These are phyloP conservation scores for Hypericum perforatum DNA, from an alignment of 345 rosid genomes.

Conservation along the genomic window DNA sequence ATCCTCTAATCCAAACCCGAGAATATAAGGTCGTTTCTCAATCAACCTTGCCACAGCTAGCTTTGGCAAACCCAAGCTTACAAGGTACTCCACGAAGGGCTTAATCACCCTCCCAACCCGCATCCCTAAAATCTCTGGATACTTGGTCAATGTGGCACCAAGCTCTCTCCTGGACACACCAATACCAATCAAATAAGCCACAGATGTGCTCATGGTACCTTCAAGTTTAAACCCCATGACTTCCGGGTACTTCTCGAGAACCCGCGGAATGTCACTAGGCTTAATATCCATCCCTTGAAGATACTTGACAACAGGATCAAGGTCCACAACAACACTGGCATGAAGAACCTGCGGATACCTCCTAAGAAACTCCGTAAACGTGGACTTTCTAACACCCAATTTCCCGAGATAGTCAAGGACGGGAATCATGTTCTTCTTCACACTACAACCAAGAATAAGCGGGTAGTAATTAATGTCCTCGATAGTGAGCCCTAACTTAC, in stretches of 20 bases:
- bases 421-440: conserved; percentile 93
- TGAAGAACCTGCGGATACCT: conserved; percentile 86
- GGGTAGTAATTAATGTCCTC: conserved; percentile 86
- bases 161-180: conserved; percentile 86
- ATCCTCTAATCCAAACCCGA: conserved; percentile 61
- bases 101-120: conserved; percentile 77
- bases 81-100: conserved; percentile 82
- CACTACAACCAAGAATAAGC: conserved; percentile 91
- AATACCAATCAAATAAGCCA: conserved; percentile 80
- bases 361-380: conserved; percentile 59
- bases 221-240: conserved; percentile 87
- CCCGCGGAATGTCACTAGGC: conserved; percentile 60
- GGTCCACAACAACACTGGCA: conserved; percentile 83
- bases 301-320: conserved; percentile 84
- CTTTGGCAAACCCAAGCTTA: conserved; percentile 60
- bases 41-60: conserved; percentile 83
- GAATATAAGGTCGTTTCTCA: conserved; percentile 70
- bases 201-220: conserved; percentile 95
- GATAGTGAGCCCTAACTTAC: conserved; percentile 56
- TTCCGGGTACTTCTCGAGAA: conserved; percentile 86
- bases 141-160: conserved; percentile 65
- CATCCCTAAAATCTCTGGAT: conserved; percentile 85
- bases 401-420: conserved; percentile 89
- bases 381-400: conserved; percentile 80
- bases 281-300: conserved; percentile 92